A percentile compares a stretch with the other conserved stretches of the same genome.
phyloP scores from a whole-genome alignment of 768 basidiomycete genomes.

The Lactifluus rugatus region DNA sequence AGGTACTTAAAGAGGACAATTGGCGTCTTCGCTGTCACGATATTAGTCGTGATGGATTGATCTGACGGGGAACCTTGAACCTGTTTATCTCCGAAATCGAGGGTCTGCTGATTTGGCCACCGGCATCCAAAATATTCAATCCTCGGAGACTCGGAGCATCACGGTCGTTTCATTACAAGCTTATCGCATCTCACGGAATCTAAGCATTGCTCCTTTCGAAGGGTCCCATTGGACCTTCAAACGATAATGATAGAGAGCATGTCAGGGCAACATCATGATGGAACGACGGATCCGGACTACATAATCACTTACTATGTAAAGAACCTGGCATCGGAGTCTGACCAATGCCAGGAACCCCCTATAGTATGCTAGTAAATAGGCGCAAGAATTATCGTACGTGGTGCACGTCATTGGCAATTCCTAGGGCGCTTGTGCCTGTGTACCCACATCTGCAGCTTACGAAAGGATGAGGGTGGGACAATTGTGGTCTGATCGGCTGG shows the following conservation, averaged over 20 bases:
- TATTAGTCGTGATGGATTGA: too few species aligned
- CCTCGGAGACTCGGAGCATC: too few species aligned
- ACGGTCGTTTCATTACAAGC: too few species aligned
- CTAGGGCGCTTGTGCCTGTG: not conserved
- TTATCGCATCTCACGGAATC: not conserved
- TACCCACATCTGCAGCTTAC: not conserved
- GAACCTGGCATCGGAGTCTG: not conserved
- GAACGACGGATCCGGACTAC: not conserved
- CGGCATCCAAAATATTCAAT: not conserved
- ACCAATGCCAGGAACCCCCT: too few species aligned
- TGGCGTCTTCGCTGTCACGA: too few species aligned
- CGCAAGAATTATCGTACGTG: not conserved
- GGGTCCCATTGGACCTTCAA: not conserved
- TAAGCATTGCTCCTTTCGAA: not conserved
- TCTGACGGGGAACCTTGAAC: too few species aligned
- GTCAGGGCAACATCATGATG: not conserved
- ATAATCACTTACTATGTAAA: not conserved
- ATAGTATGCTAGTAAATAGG: not conserved
- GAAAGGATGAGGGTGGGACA: not conserved
- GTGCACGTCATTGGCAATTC: not conserved
- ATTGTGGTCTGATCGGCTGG: conserved; percentile 1
- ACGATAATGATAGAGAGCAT: not conserved
- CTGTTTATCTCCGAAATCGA: too few species aligned
- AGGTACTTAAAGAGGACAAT: too few species aligned
- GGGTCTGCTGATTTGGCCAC: not conserved